Evolutionary conservation across 176 grass and related monocot genomes (phyloP).

Genomic region (Chloris gayana): DNA sequence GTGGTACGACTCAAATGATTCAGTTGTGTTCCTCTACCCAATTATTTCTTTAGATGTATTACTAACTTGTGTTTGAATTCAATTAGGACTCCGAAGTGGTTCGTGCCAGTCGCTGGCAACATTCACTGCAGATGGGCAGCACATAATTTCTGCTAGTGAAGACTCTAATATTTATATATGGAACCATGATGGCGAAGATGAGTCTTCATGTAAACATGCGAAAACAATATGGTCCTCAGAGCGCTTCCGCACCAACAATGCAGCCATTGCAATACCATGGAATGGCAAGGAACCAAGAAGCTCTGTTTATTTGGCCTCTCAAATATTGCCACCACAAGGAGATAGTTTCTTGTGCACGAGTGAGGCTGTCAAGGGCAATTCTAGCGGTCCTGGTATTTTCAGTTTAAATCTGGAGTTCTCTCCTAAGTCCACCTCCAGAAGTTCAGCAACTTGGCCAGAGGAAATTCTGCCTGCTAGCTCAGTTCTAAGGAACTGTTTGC

Average conservation of each 20-base stretch:
- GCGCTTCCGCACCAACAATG: constrained; percentile 61
- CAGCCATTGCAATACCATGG: constrained; percentile 79
- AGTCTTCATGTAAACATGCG: constrained; percentile 47
- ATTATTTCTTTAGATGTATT: constrained; percentile 16
- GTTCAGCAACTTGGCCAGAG: constrained; percentile 88
- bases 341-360: constrained; percentile 28
- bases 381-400: neutral
- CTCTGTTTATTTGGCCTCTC: constrained; percentile 30
- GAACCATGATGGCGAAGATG: constrained; percentile 66
- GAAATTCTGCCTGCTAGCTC: constrained; percentile 71
- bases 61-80: constrained; percentile 36
- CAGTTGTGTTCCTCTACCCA: neutral
- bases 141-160: constrained; percentile 73
- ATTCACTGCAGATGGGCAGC: constrained; percentile 74
- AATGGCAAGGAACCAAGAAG: constrained; percentile 51
- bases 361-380: constrained; percentile 16
- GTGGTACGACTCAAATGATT: constrained; percentile 61
- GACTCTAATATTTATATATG: constrained; percentile 84
- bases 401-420: constrained; percentile 27
- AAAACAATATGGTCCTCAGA: constrained; percentile 82
- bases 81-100: constrained; percentile 61
- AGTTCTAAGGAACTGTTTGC: constrained; percentile 55
- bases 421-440: constrained; percentile 48
- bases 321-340: constrained; percentile 34
- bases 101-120: constrained; percentile 63